Evolutionary conservation across 2,329 filamentous ascomycete species (phyloP).

Genomic region (Aureobasidium sp.): DNA sequence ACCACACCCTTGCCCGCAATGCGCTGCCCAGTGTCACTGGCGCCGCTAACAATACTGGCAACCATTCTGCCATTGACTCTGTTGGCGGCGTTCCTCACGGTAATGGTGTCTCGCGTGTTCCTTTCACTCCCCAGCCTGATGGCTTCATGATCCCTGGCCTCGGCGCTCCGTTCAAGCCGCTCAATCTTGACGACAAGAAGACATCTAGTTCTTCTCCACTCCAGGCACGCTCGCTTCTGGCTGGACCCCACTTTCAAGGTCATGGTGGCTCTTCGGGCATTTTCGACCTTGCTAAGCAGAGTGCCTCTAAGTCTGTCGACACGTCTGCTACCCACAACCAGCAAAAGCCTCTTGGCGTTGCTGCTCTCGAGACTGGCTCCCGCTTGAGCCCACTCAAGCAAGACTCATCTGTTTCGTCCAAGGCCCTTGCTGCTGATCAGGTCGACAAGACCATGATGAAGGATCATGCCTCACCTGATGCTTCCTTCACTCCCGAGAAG

Average conservation of each 20-base stretch:
- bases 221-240: background rate
- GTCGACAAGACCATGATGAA: background rate
- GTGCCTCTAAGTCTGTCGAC: background rate
- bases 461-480: background rate
- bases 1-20: background rate
- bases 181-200: background rate
- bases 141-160: constrained; percentile 5
- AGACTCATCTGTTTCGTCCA: background rate
- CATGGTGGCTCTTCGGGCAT: background rate
- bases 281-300: background rate
- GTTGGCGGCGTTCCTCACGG: background rate
- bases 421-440: background rate
- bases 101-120: background rate
- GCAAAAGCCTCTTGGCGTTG: background rate
- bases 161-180: background rate
- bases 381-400: background rate
- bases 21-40: background rate
- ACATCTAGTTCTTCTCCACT: background rate
- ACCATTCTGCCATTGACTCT: background rate
- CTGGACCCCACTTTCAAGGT: background rate
- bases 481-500: background rate
- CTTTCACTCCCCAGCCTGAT: background rate
- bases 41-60: background rate
- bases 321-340: background rate
- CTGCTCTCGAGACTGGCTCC: background rate